Base-by-base conservation (phyloP, 2,329 filamentous ascomycete species). In the Exophiala viscosa region DNA sequence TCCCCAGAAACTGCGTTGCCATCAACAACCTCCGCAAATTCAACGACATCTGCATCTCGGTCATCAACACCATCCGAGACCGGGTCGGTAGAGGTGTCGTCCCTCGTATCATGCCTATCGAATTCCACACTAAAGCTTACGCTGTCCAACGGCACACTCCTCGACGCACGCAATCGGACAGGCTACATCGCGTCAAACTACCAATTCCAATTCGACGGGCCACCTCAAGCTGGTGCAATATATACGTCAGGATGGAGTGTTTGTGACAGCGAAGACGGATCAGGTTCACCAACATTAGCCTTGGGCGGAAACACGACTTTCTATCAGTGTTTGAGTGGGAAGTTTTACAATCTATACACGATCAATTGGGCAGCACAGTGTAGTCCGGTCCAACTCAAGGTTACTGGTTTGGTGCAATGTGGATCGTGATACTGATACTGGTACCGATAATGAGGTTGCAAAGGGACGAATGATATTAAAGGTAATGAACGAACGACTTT, bases 261-360 rank as follows among this genome's bases (percentile, higher is more conserved):
- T 50, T 92, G 88, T 70, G 79, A 78, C 60, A 79, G 81, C 2
- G 73, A 92, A 9, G 86, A 86, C 1, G 77, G 61, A 66, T 54
- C 88, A 69, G 79, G 79, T 58, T 78, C 81, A 1, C 92, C 1
- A 85, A 85, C 43, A 72, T 73, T 95, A 9, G 87, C 87, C 1
- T 77, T 93, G 1, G 86, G 86, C 38, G 74, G 72, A 52, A 80
- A 79, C 7, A 82, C 82, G 17, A 75, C 82, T 61, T 93, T 87
- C 76, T 92, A 84, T 72, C 78, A 86, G 66, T 95, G 89, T 71
- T 71, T 79, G 55, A 88, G 83, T 17, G 88, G 88, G 34, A 71
- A 73, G 63, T 92, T 95, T 72, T 88, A 83, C 75, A 95, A 95
- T 76, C 75, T 95, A 14, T 95, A 95, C 71, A 84, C 91, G 67